Evolutionary conservation across 768 basidiomycete species (phyloP).

Genomic region (Mycena venus): DNA sequence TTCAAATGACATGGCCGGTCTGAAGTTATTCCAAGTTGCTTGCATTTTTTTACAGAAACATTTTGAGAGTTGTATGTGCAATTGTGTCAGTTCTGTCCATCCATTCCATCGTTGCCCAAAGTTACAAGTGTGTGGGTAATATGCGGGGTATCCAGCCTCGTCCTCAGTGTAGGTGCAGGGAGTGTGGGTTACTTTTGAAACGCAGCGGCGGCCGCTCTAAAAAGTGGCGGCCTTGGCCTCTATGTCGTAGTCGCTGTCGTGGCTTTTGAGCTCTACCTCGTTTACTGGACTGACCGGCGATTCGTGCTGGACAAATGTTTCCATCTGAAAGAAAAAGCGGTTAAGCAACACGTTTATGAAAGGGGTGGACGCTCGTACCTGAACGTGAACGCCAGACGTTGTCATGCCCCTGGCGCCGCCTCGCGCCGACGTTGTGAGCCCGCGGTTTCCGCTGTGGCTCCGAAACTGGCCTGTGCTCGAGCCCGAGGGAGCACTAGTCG

Average conservation of each 20-base stretch:
- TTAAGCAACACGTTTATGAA: background rate
- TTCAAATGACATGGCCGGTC: too few species aligned
- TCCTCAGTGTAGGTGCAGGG: background rate
- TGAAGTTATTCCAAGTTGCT: too few species aligned
- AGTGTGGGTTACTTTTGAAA: background rate
- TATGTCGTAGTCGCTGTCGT: conserved; percentile 45
- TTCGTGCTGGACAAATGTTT: conserved; percentile 60
- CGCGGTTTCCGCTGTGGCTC: conserved; percentile 40
- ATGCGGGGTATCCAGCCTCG: conserved; percentile 4
- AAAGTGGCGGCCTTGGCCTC: conserved; percentile 43
- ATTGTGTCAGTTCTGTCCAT: too few species aligned
- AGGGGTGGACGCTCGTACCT: conserved; percentile 43
- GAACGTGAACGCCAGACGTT: conserved; percentile 58
- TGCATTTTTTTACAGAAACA: background rate
- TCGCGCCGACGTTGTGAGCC: conserved; percentile 36
- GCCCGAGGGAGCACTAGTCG: conserved; percentile 39
- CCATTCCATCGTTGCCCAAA: background rate
- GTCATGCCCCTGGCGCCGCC: conserved; percentile 29
- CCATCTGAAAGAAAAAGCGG: conserved; percentile 56
- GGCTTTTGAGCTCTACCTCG: conserved; percentile 46
- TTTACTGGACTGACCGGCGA: conserved; percentile 30
- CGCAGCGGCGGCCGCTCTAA: background rate
- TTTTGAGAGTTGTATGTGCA: background rate
- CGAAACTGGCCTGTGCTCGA: conserved; percentile 39
- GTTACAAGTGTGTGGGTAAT: background rate